A percentile compares a stretch with the other conserved stretches of the same genome.
Evolutionary conservation across 2,329 filamentous ascomycete genomes (phyloP).

Genomic region (Monosporascus sp.): DNA sequence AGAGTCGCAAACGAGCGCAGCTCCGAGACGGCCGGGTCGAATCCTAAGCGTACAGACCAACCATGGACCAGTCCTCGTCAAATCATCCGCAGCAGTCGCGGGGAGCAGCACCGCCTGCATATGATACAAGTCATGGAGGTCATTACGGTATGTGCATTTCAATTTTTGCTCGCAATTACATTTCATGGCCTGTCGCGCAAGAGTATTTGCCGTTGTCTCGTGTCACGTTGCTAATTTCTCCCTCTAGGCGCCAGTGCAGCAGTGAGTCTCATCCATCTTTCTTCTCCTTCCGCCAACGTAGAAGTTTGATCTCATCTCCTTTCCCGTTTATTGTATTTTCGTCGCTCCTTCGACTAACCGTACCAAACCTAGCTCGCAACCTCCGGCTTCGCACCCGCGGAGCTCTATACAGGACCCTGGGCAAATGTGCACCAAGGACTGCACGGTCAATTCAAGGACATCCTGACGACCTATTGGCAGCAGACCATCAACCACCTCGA

Average conservation of each 20-base stretch:
- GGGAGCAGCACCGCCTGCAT: constrained; percentile 36
- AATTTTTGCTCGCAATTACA: constrained; percentile 5
- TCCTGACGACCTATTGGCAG: constrained; percentile 98
- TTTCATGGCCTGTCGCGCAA: constrained; percentile 10
- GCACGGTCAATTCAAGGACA: constrained; percentile 88
- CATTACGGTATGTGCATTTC: constrained; percentile 62
- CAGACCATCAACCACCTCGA: constrained; percentile 96
- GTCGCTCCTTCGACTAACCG: constrained; percentile 16
- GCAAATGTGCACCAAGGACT: constrained; percentile 97
- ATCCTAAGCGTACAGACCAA: constrained; percentile 9
- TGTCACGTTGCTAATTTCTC: constrained; percentile 28
- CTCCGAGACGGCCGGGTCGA: not conserved
- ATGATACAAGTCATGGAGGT: constrained; percentile 67
- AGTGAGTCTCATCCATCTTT: constrained; percentile 29
- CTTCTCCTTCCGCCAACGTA: constrained; percentile 4
- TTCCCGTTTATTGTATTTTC: not conserved
- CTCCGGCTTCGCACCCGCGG: constrained; percentile 83
- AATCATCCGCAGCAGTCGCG: constrained; percentile 48
- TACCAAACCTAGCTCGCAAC: constrained; percentile 61
- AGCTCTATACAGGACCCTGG: constrained; percentile 92
- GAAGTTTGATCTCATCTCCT: constrained; percentile 3
- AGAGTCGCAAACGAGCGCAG: not conserved
- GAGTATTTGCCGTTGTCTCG: constrained; percentile 15
- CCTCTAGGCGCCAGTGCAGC: constrained; percentile 42
- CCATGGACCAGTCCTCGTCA: constrained; percentile 52